A percentile compares a stretch with the other conserved stretches of the same genome.
Conservation (phyloP, 306 rosid species). For the Prunus campanulata region DNA sequence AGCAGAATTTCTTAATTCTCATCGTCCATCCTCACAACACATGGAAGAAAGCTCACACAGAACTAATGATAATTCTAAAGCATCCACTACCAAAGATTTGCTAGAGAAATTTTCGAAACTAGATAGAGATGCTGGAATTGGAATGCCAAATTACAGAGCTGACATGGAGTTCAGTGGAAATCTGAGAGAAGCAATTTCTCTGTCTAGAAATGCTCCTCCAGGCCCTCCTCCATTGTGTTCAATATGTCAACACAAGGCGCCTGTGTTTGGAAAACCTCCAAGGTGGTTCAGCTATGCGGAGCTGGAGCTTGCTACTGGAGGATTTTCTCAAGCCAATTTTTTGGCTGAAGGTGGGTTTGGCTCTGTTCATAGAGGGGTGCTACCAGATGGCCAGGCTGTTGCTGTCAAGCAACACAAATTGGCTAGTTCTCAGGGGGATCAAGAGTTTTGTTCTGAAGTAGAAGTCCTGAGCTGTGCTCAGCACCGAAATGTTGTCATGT, state of each 20-base stretch:
- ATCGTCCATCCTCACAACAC: constrained; percentile 47
- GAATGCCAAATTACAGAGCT: constrained; percentile 46
- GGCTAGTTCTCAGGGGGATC: constrained; percentile 95
- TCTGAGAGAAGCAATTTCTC: constrained; percentile 80
- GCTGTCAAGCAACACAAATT: constrained; percentile 98
- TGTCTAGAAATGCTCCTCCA: constrained; percentile 79
- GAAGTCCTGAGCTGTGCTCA: constrained; percentile 99
- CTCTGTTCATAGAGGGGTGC: constrained; percentile 93
- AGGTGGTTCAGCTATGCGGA: constrained; percentile 91
- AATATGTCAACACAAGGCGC: constrained; percentile 98
- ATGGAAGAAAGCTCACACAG: constrained; percentile 49
- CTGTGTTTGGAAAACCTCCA: constrained; percentile 97
- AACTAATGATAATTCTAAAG: constrained; percentile 43
- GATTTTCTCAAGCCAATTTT: constrained; percentile 94
- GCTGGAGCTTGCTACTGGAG: constrained; percentile 92
- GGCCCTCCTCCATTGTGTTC: constrained; percentile 97
- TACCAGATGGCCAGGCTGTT: constrained; percentile 93
- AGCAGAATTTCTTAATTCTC: constrained; percentile 55
- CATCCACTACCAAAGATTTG: constrained; percentile 57
- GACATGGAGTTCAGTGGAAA: constrained; percentile 71
- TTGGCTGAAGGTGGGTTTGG: constrained; percentile 99
- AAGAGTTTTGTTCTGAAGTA: constrained; percentile 93
- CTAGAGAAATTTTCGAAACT: constrained; percentile 57
- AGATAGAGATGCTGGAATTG: constrained; percentile 65
- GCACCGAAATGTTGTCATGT: constrained; percentile 96